These are phyloP conservation scores for Pythium aristosporum DNA, from an alignment of 352 stramenopile species.

Conservation along the genomic window DNA sequence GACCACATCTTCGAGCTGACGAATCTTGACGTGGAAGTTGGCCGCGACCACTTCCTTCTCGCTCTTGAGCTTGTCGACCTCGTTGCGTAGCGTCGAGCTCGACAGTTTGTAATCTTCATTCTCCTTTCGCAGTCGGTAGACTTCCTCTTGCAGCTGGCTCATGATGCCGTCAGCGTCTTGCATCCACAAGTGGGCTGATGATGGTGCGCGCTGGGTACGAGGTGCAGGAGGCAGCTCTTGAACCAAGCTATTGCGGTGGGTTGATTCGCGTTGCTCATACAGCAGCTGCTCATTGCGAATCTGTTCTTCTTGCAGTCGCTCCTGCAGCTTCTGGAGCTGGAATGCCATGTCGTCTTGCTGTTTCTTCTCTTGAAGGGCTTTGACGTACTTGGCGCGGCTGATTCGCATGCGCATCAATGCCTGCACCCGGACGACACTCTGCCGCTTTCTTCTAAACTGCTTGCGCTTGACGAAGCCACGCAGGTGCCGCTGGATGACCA, in stretches of 20 bases:
- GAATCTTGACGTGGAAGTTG: slow-evolving; percentile 85
- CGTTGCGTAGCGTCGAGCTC: slow-evolving; percentile 55
- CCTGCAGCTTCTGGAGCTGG: slow-evolving; percentile 77
- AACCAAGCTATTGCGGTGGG: slow-evolving; percentile 23
- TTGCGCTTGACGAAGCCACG: slow-evolving; percentile 60
- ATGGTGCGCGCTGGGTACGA: slow-evolving; percentile 44
- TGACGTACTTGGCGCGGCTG: slow-evolving; percentile 73
- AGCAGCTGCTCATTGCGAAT: slow-evolving; percentile 64
- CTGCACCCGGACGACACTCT: slow-evolving; percentile 35
- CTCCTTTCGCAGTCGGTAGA: slow-evolving; percentile 66
- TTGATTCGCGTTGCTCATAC: slow-evolving; percentile 46
- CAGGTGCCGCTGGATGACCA: slow-evolving; percentile 66
- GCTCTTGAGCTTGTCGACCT: slow-evolving; percentile 68
- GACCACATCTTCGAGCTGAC: slow-evolving; percentile 69
- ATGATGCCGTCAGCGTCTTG: slow-evolving; percentile 85
- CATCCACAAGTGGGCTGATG: slow-evolving; percentile 80
- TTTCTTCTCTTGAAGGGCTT: slow-evolving; percentile 75
- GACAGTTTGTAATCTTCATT: slow-evolving; percentile 65
- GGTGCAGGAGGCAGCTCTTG: neutral
- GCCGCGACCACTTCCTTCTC: slow-evolving; percentile 75
- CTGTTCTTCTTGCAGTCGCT: slow-evolving; percentile 78
- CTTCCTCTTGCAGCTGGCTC: slow-evolving; percentile 70
- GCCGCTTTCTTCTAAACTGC: slow-evolving; percentile 25
- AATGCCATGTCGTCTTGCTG: slow-evolving; percentile 85
- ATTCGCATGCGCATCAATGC: slow-evolving; percentile 82